Percentiles rank a stretch among this genome's conserved stretches.
Conservation (phyloP, 768 basidiomycete genomes). For the Leccinum variicolor region DNA sequence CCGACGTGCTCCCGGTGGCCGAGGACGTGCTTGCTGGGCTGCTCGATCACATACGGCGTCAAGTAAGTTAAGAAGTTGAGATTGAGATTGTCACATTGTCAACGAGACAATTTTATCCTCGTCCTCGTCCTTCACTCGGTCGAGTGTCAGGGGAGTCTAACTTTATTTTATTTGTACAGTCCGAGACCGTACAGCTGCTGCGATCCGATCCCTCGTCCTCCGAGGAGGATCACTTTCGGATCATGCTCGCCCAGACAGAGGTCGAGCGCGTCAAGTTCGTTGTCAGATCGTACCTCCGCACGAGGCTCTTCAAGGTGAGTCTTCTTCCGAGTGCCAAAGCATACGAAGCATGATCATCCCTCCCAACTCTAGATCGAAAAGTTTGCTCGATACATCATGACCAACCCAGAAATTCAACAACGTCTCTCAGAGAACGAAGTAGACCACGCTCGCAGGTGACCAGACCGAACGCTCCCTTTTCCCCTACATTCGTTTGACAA, state of each 20-base stretch:
- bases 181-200: conserved; percentile 71
- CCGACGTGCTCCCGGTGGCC: conserved; percentile 73
- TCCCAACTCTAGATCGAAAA: conserved; percentile 68
- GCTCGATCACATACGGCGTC: conserved; percentile 76
- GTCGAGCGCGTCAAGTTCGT: conserved; percentile 93
- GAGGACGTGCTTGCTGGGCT: conserved; percentile 62
- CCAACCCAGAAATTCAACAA: conserved; percentile 68
- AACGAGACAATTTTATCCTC: too few relatives aligned
- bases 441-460: conserved; percentile 72
- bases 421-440: conserved; percentile 81
- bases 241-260: conserved; percentile 92
- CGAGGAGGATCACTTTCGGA: conserved; percentile 90
- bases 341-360: background rate
- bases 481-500: background rate
- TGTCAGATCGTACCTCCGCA: conserved; percentile 84
- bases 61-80: conserved; percentile 47
- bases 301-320: conserved; percentile 77
- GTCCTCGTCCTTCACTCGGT: background rate
- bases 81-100: too few relatives aligned
- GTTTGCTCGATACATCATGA: conserved; percentile 75
- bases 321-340: background rate
- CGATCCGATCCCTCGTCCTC: conserved; percentile 79
- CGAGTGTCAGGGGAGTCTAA: background rate
- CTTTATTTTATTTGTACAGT: conserved; percentile 38
- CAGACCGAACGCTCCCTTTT: background rate